These are phyloP conservation scores for Hanseniaspora uvarum DNA, from an alignment of 1,139 yeast species.

Conservation along the genomic window DNA sequence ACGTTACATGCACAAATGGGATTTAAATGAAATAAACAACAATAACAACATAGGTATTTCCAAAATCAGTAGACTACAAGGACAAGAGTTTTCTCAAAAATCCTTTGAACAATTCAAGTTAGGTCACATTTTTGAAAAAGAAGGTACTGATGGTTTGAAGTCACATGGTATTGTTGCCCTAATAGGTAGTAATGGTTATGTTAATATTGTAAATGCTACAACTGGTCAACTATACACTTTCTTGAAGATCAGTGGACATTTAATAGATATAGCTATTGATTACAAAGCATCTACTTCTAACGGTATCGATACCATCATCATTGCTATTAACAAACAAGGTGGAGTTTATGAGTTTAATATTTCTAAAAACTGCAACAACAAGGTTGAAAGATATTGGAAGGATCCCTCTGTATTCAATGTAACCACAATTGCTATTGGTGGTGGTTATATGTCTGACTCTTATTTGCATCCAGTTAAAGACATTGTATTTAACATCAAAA, in stretches of 20 bases:
- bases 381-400: conserved; percentile 60
- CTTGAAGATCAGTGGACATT: conserved; percentile 76
- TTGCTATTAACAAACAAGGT: conserved; percentile 68
- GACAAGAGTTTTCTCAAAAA: conserved; percentile 73
- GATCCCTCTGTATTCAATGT: conserved; percentile 83
- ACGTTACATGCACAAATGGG: conserved; percentile 87
- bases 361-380: conserved; percentile 31
- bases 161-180: conserved; percentile 62
- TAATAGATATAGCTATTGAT: conserved; percentile 68
- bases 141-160: not conserved
- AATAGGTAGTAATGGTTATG: conserved; percentile 82
- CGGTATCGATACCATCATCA: conserved; percentile 34
- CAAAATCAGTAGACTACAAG: conserved; percentile 80
- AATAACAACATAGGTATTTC: conserved; percentile 41
- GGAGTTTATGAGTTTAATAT: conserved; percentile 83
- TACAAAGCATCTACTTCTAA: conserved; percentile 25
- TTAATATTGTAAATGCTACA: conserved; percentile 61
- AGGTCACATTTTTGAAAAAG: conserved; percentile 34
- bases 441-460: conserved; percentile 35
- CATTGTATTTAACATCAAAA: conserved; percentile 15
- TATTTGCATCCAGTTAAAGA: conserved; percentile 22
- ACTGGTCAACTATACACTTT: conserved; percentile 83
- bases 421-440: conserved; percentile 70
- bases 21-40: conserved; percentile 45
- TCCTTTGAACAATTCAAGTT: conserved; percentile 80